These are phyloP conservation scores for Erodium maritimum DNA, from an alignment of 345 rosid genomes.

Conservation along the genomic window DNA sequence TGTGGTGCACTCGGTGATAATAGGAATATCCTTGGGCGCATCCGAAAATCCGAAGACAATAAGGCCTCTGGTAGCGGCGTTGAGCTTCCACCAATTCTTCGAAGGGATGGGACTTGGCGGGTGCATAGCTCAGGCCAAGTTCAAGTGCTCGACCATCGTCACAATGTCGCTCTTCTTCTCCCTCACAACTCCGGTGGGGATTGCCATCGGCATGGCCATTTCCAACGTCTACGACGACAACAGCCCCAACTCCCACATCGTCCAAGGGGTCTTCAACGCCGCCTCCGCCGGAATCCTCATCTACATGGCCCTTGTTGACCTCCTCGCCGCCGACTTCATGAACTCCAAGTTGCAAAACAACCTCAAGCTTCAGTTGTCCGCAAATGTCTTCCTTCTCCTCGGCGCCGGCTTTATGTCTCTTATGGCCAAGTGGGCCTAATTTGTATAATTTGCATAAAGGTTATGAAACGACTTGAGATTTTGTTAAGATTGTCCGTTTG, in stretches of 20 bases:
- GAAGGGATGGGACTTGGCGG: conserved; percentile 81
- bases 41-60: conserved; percentile 40
- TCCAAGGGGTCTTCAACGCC: conserved; percentile 45
- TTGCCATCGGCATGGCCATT: conserved; percentile 43
- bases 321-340: conserved; percentile 55
- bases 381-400: conserved; percentile 29
- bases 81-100: conserved; percentile 65
- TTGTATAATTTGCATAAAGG: no score
- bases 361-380: conserved; percentile 22
- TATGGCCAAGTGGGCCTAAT: conserved; percentile 51
- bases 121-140: conserved; percentile 49
- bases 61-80: conserved; percentile 44
- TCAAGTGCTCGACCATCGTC: conserved; percentile 10
- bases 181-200: conserved; percentile 49
- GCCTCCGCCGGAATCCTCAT: conserved; percentile 59
- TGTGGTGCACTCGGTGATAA: conserved; percentile 56
- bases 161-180: conserved; percentile 51
- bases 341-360: conserved; percentile 31
- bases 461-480: no score
- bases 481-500: no score
- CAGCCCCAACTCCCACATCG: conserved; percentile 40
- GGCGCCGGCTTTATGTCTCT: conserved; percentile 55
- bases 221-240: conserved; percentile 31
- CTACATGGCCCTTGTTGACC: conserved; percentile 70
- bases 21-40: conserved; percentile 57